Conservation (phyloP, 2,329 filamentous ascomycete genomes). For the Rutstroemia sp. region DNA sequence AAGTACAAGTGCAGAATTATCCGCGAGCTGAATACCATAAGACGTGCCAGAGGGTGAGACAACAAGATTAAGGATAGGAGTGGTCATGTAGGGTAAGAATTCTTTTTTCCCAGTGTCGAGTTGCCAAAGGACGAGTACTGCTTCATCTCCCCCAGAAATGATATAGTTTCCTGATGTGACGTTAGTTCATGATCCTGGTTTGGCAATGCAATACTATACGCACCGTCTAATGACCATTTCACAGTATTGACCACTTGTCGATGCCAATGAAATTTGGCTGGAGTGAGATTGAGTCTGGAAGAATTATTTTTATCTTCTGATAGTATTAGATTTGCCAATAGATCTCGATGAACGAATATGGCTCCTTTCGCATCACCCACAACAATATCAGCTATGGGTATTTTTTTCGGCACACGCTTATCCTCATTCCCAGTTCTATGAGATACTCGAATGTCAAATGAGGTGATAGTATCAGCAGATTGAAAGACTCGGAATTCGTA, state of each 20-base stretch:
- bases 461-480: constrained; percentile 56
- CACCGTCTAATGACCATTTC: constrained; percentile 91
- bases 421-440: constrained; percentile 16
- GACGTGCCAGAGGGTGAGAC: constrained; percentile 73
- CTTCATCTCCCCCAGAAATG: constrained; percentile 87
- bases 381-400: constrained; percentile 58
- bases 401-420: constrained; percentile 27
- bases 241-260: constrained; percentile 72
- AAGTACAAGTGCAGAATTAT: constrained; percentile 86
- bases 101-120: constrained; percentile 77
- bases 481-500: constrained; percentile 54
- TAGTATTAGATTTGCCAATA: constrained; percentile 45
- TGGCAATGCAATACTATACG: constrained; percentile 20
- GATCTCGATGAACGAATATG: constrained; percentile 75
- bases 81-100: constrained; percentile 83
- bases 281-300: constrained; percentile 34
- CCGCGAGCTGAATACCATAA: constrained; percentile 78
- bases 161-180: constrained; percentile 72
- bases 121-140: constrained; percentile 87
- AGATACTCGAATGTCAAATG: constrained; percentile 53
- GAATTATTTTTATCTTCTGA: constrained; percentile 32
- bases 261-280: constrained; percentile 82
- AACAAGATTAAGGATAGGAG: constrained; percentile 75
- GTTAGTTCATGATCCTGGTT: not conserved
- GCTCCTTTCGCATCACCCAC: constrained; percentile 70